Base-by-base conservation (phyloP, 164 flowering plant species). In the Litsea cubeba region DNA sequence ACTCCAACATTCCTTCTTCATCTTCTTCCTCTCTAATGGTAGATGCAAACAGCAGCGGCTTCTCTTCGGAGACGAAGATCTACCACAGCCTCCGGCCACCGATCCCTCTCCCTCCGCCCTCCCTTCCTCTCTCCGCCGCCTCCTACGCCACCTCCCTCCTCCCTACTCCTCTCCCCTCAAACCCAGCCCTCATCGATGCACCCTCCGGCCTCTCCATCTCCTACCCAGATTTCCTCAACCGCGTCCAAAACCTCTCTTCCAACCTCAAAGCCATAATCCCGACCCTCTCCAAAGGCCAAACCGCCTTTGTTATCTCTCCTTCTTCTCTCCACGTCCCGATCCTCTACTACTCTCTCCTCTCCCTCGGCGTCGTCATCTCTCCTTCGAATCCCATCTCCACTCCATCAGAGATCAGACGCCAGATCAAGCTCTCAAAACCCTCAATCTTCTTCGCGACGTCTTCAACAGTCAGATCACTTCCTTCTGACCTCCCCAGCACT, bases 301-400 rank as follows among this genome's bases (percentile, higher is more conserved):
- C 77, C 12, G 94, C 89, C 6, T 85, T 84, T 73, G 73, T 90
- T 6, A 80, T 91, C 57, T 79, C 83, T 22, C 86, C 90, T 1
- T 30, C 81, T 32, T 80, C 85, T 0, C 51, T 81, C 28, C 72
- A 75, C 32, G 69, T 88, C 72, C 89, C 91, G 0, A 76, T 88
- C 25, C 76, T 90, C 23, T 88, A 87, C 80, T 76, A 88, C 79
- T 49, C 97, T 25, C 84, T 91, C 23, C 49, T 89, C 69, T 82
- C 89, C 1, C 72, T 88, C 14, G 97, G 97, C 72, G 87, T 88
- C 72, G 70, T 78, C 50, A 65, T 90, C 73, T 86, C 87, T 1
- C 90, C 97, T 15, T 78, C 90, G 20, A 91, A 88, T 26, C 94
- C 94, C 0, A 18, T 80, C 68, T 23, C 79, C 72, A 78, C 97